Percentiles rank a stretch among this genome's conserved stretches.
Conservation (phyloP, 805 yeast species). For the Saccharomycopsis selenospora region DNA sequence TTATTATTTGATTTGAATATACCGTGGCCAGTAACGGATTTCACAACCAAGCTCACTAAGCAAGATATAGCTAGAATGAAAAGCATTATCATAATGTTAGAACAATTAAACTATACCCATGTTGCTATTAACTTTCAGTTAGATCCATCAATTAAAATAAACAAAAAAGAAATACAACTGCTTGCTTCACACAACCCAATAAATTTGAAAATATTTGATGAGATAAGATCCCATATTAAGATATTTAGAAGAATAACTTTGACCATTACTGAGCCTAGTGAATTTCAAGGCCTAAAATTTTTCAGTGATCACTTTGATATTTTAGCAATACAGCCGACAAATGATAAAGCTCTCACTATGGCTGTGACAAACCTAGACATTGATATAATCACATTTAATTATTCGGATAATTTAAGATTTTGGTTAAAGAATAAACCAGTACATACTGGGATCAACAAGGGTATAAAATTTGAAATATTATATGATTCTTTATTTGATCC, state of each 20-base stretch:
- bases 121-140: constrained; percentile 67
- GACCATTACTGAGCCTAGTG: constrained; percentile 67
- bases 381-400: constrained; percentile 72
- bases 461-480: constrained; percentile 70
- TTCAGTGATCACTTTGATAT: constrained; percentile 56
- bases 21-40: constrained; percentile 59
- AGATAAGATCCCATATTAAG: constrained; percentile 35
- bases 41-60: constrained; percentile 34
- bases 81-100: constrained; percentile 44
- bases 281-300: constrained; percentile 50
- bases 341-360: constrained; percentile 71
- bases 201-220: constrained; percentile 26
- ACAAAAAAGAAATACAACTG: constrained; percentile 28
- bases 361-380: constrained; percentile 72
- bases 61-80: constrained; percentile 39
- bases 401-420: constrained; percentile 58
- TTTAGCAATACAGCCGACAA: constrained; percentile 70
- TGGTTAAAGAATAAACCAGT: constrained; percentile 77
- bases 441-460: constrained; percentile 76
- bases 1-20: constrained; percentile 63
- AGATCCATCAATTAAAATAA: constrained; percentile 45
- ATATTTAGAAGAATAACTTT: constrained; percentile 70
- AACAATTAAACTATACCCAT: constrained; percentile 62
- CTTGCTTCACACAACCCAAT: constrained; percentile 35
- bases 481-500: constrained; percentile 25